Base-by-base conservation (phyloP, 148 eudicot species). In the Fagopyrum esculentum region DNA sequence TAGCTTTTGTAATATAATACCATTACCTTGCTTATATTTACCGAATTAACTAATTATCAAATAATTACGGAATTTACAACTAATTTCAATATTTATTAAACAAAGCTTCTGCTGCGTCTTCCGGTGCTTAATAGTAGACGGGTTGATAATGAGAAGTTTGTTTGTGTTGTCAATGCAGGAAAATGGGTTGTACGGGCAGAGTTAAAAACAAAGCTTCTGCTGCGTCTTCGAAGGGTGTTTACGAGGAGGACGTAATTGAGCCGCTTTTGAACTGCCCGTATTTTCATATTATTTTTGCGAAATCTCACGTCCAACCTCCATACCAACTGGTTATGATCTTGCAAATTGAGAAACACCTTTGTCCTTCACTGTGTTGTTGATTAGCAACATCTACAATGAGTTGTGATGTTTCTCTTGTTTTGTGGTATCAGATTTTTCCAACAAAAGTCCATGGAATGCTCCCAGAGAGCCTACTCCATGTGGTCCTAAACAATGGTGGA, bases 251-350 rank as follows among this genome's bases (percentile, higher is more conserved):
- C 5, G 71, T 2, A 35, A 66, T 22, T 16, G 71, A 66, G 46
- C 71, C 71, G 12, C 71, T 66, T 66, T 63, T 15, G 11, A 66
- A 66, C 17, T 40, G n/a, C 71, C 71, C 71, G 17, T 66, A 4
- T 66, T 66, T 66, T 12, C 9, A 15, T 35, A 4, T 35, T 40
- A 15, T 30, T 9, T 46, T 66, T 8, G 4, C 0, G 71, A 40
- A 66, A 40, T 66, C 71, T 46, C 47, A 40, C n/a, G 71, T 66
- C 46, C 12, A 26, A 66, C 5, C 46, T 16, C 69, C 40, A 63
- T 63, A 63, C 16, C 0, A 43, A 11, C 1, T 66, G 45, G 71
- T 66, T 57, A 17, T 6, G 11, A 57, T 55, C 5, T 55, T n/a
- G 59, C 59, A 55, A 55, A 55, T 10, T 55, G 59, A 55, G 22